Base-by-base conservation (phyloP, 2,329 filamentous ascomycete genomes). In the Cercospora zeina region DNA sequence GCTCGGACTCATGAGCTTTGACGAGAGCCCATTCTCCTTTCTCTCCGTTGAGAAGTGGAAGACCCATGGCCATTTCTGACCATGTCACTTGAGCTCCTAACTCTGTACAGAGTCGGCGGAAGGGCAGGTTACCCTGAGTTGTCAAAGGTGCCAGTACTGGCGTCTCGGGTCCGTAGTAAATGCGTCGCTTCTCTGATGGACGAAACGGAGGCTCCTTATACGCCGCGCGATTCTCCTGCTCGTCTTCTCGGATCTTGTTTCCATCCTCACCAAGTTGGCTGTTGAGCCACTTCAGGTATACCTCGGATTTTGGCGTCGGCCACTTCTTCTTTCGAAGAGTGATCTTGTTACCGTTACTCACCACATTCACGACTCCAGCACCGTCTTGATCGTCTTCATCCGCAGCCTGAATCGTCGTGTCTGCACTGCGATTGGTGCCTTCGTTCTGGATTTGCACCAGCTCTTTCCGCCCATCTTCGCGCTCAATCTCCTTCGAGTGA, bases 1-100 rank as follows among this genome's bases (percentile, higher is more conserved):
- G 81, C 76, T 99, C 95, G 6, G 88, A 89, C 74, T 92, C 87
- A 73, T 99, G 95, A 2, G 91, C 91, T 76, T 95, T 96, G 82
- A 97, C 86, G 59, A 99, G 81, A 19, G 95, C 92, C 95, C 95
- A 99, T 79, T 99, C 95, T 1, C 88, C 83, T 77, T 93, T 96
- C 67, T 89, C 86, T 36, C 95, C 95, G 76, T 97, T 92, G 5
- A 99, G 83, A 45, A 99, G 79, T 9, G 93, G 93, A 76, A 96
- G 80, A 30, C 91, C 88, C 84, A 99, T 90, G 3, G 93, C 95
- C 95, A 99, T 99, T 77, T 99, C 95, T 0, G 93, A 97, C 80
- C 96, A 99, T 0, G 95, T 99, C 54, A 96, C 82, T 73, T 97
- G 89, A 30, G 92, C 93, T 36, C 95, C 95, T 24, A 97, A 83